These are phyloP conservation scores for Leccinum huronense DNA, from an alignment of 1,284 basidiomycete species.

Conservation along the genomic window DNA sequence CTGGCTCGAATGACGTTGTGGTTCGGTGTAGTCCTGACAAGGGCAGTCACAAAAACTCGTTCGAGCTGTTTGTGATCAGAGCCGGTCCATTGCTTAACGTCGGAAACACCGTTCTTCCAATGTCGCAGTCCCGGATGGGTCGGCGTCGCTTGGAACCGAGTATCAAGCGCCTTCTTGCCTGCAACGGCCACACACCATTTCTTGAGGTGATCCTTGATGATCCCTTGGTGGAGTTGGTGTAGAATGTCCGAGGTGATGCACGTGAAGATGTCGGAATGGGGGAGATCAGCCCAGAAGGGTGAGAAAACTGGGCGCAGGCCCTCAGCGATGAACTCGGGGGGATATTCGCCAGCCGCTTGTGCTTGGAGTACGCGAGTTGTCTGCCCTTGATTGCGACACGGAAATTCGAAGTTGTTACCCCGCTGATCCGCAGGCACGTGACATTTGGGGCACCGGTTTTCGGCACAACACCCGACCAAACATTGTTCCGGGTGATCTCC, in stretches of 20 bases:
- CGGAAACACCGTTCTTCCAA: too few species aligned
- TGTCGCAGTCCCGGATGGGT: too few species aligned
- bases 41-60: too few species aligned
- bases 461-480: slow-evolving; percentile 22
- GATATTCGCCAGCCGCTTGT: background rate
- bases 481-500: slow-evolving; percentile 28
- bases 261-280: background rate
- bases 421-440: background rate
- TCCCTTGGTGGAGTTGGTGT: slow-evolving; percentile 1
- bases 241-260: background rate
- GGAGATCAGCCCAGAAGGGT: background rate
- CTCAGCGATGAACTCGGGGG: background rate
- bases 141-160: too few species aligned
- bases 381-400: background rate
- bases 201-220: slow-evolving; percentile 7
- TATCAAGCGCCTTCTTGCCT: too few species aligned
- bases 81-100: too few species aligned
- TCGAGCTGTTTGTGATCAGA: too few species aligned
- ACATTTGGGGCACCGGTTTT: too few species aligned
- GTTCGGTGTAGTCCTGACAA: too few species aligned
- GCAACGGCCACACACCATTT: background rate
- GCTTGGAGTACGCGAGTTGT: background rate
- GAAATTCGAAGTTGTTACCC: background rate
- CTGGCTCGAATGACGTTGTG: too few species aligned
- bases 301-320: background rate